A percentile compares a stretch with the other conserved stretches of the same genome.
phyloP scores from a whole-genome alignment of 352 stramenopile species.

The Globisporangium iwayamae region DNA sequence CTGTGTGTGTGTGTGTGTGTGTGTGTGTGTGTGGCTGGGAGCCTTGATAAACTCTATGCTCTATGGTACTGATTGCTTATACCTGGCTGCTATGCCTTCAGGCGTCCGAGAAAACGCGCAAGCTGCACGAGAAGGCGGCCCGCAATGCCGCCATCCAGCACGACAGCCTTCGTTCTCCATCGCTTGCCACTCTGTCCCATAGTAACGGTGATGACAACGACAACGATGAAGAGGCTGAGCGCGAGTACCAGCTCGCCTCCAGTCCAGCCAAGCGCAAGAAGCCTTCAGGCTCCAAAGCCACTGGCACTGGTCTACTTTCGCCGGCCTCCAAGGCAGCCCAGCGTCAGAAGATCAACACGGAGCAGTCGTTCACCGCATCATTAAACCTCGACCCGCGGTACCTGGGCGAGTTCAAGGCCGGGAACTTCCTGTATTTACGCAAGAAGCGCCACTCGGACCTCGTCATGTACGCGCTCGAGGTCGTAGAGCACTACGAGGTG shows the following conservation, averaged over 20 bases:
- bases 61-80: neutral
- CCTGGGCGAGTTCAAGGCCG: constrained; percentile 66
- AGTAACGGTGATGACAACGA: constrained; percentile 1
- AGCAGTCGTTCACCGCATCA: constrained; percentile 70
- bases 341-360: constrained; percentile 19
- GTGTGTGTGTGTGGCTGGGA: neutral
- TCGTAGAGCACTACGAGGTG: constrained; percentile 82
- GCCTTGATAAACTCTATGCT: neutral
- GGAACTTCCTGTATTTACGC: constrained; percentile 82
- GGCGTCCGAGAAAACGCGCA: constrained; percentile 57
- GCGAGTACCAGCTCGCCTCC: neutral
- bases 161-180: constrained; percentile 13
- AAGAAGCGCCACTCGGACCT: constrained; percentile 61
- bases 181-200: neutral
- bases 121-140: constrained; percentile 33
- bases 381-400: constrained; percentile 73
- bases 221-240: constrained; percentile 20
- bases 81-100: constrained; percentile 10
- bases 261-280: neutral
- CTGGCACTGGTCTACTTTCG: constrained; percentile 7
- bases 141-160: constrained; percentile 9
- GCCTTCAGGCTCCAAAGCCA: neutral
- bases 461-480: constrained; percentile 81
- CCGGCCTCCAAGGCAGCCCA: constrained; percentile 28
- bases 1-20: neutral